Evolutionary conservation across 2,329 filamentous ascomycete genomes (phyloP).

Genomic region (Penicillium polonicum): DNA sequence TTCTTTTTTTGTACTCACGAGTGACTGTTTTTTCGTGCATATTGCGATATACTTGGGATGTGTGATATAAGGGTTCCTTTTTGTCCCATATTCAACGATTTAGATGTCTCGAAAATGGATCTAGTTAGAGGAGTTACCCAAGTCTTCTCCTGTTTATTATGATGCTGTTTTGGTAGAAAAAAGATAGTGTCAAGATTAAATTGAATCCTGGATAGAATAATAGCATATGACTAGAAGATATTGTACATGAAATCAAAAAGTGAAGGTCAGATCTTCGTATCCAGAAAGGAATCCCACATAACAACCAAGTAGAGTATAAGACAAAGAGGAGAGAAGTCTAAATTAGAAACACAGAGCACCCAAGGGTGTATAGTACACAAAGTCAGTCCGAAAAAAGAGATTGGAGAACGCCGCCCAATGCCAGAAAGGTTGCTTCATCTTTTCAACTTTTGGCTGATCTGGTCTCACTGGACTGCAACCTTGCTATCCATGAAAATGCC

Average conservation of each 20-base stretch:
- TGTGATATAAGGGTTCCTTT: constrained; percentile 19
- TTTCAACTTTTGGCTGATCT: constrained; percentile 12
- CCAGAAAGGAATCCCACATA: constrained; percentile 6
- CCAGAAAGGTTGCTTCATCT: constrained; percentile 20
- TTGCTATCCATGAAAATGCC: not conserved
- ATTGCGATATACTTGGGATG: constrained; percentile 21
- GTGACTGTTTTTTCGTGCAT: constrained; percentile 7
- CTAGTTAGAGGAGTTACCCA: constrained; percentile 3
- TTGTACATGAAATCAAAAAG: constrained; percentile 10
- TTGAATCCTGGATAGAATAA: constrained; percentile 6
- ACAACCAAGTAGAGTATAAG: constrained; percentile 15
- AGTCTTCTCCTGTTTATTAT: not conserved
- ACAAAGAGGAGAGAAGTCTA: constrained; percentile 24
- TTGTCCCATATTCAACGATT: constrained; percentile 11
- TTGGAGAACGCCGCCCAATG: constrained; percentile 31
- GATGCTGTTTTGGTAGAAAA: not conserved
- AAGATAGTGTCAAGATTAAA: not conserved
- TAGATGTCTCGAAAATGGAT: constrained; percentile 20
- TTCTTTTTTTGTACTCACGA: constrained; percentile 7
- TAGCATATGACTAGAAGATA: constrained; percentile 4
- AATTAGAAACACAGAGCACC: constrained; percentile 13
- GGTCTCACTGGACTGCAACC: not conserved
- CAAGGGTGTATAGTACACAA: constrained; percentile 20
- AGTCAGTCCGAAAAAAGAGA: constrained; percentile 13
- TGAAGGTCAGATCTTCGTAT: constrained; percentile 8